Base-by-base conservation (phyloP, 1,284 basidiomycete genomes). In the Ustilago bromivora region DNA sequence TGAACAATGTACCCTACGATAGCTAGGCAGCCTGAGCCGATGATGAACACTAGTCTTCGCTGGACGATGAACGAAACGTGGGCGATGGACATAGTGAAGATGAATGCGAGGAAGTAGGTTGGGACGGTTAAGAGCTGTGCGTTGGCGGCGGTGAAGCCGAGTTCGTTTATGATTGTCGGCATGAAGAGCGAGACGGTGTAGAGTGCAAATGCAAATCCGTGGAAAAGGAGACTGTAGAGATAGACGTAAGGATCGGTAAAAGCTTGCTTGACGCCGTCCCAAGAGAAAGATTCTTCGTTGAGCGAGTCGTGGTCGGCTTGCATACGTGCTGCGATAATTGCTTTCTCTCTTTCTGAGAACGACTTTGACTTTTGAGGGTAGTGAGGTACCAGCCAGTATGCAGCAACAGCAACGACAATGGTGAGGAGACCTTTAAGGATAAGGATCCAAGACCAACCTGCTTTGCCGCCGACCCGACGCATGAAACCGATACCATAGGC, bases 1-100 rank as follows among this genome's bases (percentile, higher is more conserved):
- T 92, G 86, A 49, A 92, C 87, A 66, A 92, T 89, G 76, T 92
- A 92, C 88, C 90, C 92, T 11, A 91, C 82, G 64, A 91, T 90
- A 12, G 89, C 89, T 28, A 92, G 82, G 3, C 86, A 70, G 6
- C 89, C 90, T 15, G 89, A 83, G 4, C 85, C 87, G 61, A 91
- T 89, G 81, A 92, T 92, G 82, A 91, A 90, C 1, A 71, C 87
- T 84, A 43, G 85, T 86, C 46, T 89, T 86, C 28, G 61, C 13
- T 65, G 51, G 56, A 67, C 59, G 5, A 69, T 28, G 43, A 74
- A 71, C 8, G 90, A 90, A 2, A 88, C 34, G 88, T 89, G 91
- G 28, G 90, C 90, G 12, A 88, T 88, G 7, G 80, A 71, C 86
- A 86, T 77, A 60, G 80, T 81, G 57, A 72, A 56, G 40, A 84